Percentiles rank a stretch among this genome's conserved stretches.
These are phyloP conservation scores for Neostapfia colusana DNA, from an alignment of 176 grass and related monocot species.

Conservation along the genomic window DNA sequence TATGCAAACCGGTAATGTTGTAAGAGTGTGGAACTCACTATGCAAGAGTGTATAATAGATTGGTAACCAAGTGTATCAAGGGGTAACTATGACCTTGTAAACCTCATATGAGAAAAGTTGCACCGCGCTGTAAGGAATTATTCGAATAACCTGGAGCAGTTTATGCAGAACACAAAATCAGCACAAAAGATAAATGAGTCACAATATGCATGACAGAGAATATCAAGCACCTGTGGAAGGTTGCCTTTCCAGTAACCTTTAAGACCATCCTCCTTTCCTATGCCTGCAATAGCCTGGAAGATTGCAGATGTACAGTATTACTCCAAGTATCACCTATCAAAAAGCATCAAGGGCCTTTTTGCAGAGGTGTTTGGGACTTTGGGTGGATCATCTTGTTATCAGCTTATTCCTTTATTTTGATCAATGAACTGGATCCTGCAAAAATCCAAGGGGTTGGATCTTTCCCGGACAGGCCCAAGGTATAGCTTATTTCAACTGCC, in stretches of 20 bases:
- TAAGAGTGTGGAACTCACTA: conserved; percentile 14
- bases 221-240: conserved; percentile 74
- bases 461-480: not conserved
- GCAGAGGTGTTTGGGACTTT: not conserved
- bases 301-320: conserved; percentile 18
- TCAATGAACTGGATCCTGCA: not conserved
- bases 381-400: not conserved
- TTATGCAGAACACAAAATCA: conserved; percentile 39
- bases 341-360: not conserved
- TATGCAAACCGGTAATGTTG: conserved; percentile 28
- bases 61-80: not conserved
- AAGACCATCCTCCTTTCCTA: conserved; percentile 83
- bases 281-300: conserved; percentile 64
- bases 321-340: conserved; percentile 2
- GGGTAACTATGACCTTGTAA: conserved; percentile 71
- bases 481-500: not conserved
- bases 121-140: conserved; percentile 86
- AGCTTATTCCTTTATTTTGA: not conserved
- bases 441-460: not conserved
- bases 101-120: conserved; percentile 99
- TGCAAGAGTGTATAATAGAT: conserved; percentile 1
- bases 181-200: conserved; percentile 4
- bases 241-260: conserved; percentile 98
- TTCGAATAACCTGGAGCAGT: conserved; percentile 77
- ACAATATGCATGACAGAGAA: conserved; percentile 28